Evolutionary conservation across 1,284 basidiomycete species (phyloP), one percentile per base, ranked within the genome.

Genomic region (Irpex sp.): DNA sequence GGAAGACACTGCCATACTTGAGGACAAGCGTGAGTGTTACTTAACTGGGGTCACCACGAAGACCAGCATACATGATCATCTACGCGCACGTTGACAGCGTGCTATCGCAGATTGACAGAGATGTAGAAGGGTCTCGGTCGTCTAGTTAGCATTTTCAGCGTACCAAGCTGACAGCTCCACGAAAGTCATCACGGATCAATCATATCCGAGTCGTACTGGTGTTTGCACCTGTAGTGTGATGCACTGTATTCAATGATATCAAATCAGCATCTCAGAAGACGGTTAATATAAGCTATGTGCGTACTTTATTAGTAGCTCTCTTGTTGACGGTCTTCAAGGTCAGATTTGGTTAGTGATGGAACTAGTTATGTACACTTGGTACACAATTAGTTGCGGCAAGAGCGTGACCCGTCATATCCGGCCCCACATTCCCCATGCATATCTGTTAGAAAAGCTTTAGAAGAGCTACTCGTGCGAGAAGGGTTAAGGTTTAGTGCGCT

Each of bases 1-100:
- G 33, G 53, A 55, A 35, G 13, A 21, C 53, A 35, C 19, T 55
- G 53, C 53, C 53, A 55, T 55, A 55, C 13, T 8, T 31, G 53
- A 55, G 19, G 53, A 55, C 53, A 55, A 55, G 53, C 53, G 53
- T 55, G 53, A 33, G 53, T 55, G 33, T 35, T 55, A 35, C 53
- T 55, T 55, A 33, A 55, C 53, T 33, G 7, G 53, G 53, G 31
- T 11, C 21, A 21, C 11, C n/a, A 15, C 53, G 31, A 55, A 15
- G 33, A 55, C 15, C 53, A 35, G 9, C n/a, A 26, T 35, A 9
- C 7, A 21, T 17, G 33, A 26, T 26, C 21, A 17, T 26, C 53
- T 13, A 35, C n/a, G 19, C 21, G 53, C 53, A 55, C 50, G 50
- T 51, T 51, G 50, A 51, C 21, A 13, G 31, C 31, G 53, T 9